A percentile compares a stretch with the other conserved stretches of the same genome.
Conservation (phyloP, 805 yeast genomes). For the Saturnispora kantuleensis region DNA sequence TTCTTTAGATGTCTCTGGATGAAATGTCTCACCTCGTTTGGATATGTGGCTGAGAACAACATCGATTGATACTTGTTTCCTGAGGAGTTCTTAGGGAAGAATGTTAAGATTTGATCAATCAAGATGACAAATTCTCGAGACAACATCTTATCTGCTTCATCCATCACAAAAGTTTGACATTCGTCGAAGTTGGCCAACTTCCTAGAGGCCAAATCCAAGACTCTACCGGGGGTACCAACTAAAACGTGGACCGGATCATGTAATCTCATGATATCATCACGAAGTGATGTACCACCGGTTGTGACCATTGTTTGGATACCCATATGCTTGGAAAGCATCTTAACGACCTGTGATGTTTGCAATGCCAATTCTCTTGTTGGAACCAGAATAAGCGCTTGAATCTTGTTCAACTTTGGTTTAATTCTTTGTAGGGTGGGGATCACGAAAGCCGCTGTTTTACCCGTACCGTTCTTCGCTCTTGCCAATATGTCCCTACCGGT, state of each 20-base stretch:
- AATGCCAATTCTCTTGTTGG: slow-evolving; percentile 97
- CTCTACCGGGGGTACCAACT: slow-evolving; percentile 98
- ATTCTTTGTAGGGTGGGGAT: slow-evolving; percentile 87
- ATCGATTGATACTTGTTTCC: slow-evolving; percentile 63
- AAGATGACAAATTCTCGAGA: slow-evolving; percentile 81
- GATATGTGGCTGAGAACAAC: slow-evolving; percentile 93
- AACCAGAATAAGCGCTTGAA: slow-evolving; percentile 86
- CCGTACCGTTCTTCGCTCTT: slow-evolving; percentile 97
- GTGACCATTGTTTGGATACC: slow-evolving; percentile 93
- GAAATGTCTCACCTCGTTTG: slow-evolving; percentile 82
- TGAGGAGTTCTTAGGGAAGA: slow-evolving; percentile 49
- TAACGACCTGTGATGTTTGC: slow-evolving; percentile 95
- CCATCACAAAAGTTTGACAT: slow-evolving; percentile 89
- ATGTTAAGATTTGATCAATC: slow-evolving; percentile 75
- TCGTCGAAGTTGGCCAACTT: slow-evolving; percentile 77
- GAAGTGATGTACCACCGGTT: slow-evolving; percentile 92
- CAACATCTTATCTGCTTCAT: slow-evolving; percentile 96
- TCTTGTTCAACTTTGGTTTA: slow-evolving; percentile 72
- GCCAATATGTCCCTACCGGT: slow-evolving; percentile 95
- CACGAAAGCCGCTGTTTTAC: slow-evolving; percentile 95
- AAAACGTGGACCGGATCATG: slow-evolving; percentile 88
- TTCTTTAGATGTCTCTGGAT: slow-evolving; percentile 84
- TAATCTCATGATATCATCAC: slow-evolving; percentile 89
- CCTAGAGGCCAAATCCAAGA: slow-evolving; percentile 86
- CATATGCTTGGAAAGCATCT: slow-evolving; percentile 89